These are phyloP conservation scores for Cucurbitaria berberidis DNA, from an alignment of 2,329 filamentous ascomycete genomes.

Conservation along the genomic window DNA sequence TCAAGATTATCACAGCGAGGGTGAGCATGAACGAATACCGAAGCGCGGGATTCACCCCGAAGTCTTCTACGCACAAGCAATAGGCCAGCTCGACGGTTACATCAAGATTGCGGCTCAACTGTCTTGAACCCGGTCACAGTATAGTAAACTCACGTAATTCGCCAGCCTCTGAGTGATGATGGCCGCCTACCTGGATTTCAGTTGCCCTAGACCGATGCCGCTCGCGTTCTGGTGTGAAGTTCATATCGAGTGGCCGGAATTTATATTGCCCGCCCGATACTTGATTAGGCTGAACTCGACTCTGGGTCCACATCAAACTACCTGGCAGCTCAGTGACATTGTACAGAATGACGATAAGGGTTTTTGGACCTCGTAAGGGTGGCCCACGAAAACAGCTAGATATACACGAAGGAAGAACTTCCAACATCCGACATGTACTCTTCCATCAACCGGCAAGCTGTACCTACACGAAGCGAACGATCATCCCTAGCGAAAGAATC, in stretches of 20 bases:
- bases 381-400: neutral
- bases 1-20: neutral
- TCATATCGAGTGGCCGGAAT: slow-evolving; percentile 24
- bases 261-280: slow-evolving; percentile 34
- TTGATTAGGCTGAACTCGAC: slow-evolving; percentile 40
- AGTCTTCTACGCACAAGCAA: neutral
- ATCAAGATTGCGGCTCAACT: slow-evolving; percentile 30
- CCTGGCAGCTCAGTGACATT: neutral
- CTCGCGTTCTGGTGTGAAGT: slow-evolving; percentile 5
- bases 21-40: neutral
- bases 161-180: slow-evolving; percentile 4
- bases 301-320: slow-evolving; percentile 10
- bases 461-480: slow-evolving; percentile 1
- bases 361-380: neutral
- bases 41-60: neutral
- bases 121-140: slow-evolving; percentile 18
- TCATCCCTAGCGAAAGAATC: slow-evolving; percentile 9
- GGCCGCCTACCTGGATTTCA: slow-evolving; percentile 17
- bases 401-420: neutral
- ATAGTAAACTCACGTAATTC: slow-evolving; percentile 15
- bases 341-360: neutral
- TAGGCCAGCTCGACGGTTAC: neutral
- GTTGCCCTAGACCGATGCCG: slow-evolving; percentile 7
- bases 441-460: neutral
- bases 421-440: neutral